Evolutionary conservation across 2,329 filamentous ascomycete species (phyloP), one percentile per base, ranked within the genome.

Genomic region (Zymoseptoria tritici): DNA sequence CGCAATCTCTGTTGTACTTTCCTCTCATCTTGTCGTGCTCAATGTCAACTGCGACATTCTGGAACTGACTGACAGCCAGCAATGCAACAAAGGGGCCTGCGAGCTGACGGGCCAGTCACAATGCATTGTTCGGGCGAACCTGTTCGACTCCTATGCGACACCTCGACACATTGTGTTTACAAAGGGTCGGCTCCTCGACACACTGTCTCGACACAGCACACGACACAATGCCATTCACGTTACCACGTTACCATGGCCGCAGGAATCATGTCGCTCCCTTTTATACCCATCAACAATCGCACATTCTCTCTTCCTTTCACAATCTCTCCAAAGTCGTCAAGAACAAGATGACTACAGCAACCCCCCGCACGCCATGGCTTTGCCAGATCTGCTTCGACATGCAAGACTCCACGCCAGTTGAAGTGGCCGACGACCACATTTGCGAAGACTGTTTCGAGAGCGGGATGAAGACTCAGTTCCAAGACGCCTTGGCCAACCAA

Each of bases 361-460:
- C 8, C 22, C 22, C 9, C 16, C n/a, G 20, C 9, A n/a, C 52
- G 11, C 16, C 50, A 13, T 53, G 22, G 22, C n/a, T 26, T 19
- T 53, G 52, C 22, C 52, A 53, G 29, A 29, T 29, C 22, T 53
- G 52, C 29, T 24, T 24, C 22, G 52, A 53, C 4, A 52, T 29
- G 16, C 22, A 19, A 9, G 22, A 53, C 8, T 11, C 22, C 13
- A 24, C 8, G 22, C 36, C 36, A 46, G 52, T 53, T 7, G 13
- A 26, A 19, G 52, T 53, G 7, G 52, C 22, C 19, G 52, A 36
- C 22, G 21, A 54, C 31, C 6, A 42, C n/a, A 21, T 57, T 16
- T 60, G 54, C 51, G 46, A n/a, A 50, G 54, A 22, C 16, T 60
- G 54, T 50, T 60, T 54, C 58, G 22, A 13, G 6, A 1, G 9